Evolutionary conservation across 305 asterid genomes (phyloP), one percentile per base, ranked within the genome.

Genomic region (Fraxinus paxiana): DNA sequence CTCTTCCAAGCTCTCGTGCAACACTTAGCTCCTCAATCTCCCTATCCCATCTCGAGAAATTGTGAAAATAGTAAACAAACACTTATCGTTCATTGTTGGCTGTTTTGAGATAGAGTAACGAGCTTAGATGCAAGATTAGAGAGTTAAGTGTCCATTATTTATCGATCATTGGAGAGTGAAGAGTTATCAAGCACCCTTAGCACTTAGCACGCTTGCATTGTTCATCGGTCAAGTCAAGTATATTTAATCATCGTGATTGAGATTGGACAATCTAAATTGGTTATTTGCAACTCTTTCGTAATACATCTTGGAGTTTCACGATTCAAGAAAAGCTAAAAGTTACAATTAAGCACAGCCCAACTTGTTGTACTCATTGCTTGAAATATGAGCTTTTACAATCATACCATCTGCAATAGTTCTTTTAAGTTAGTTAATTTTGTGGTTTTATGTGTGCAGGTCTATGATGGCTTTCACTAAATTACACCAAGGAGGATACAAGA

Each of bases 401-500:
- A 17, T n/a, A 5, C 13, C 17, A 30, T 15, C 65, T 54, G 24
- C 65, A 48, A n/a, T n/a, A 4, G 8, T 15, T 0, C 61, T 30
- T 15, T 15, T 17, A 6, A 6, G 63, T 28, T 75, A 35, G 74
- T 12, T 54, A 33, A 34, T 46, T 9, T 73, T 82, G 41, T 79
- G 38, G 78, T 73, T 18, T 0, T 28, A 17, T 70, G 51, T 31
- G 67, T 82, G 43, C 79, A 95, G 98, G 86, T 95, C 98, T 4
- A 63, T 86, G 85, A 88, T 92, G 92, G 98, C 97, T 22, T 92
- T 46, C 33, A 74, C 90, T 30, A 91, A 86, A 71, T 70, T 95
- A 80, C 84, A 93, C 80, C 54, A 84, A 65, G 94, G 85, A 70
- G 97, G 97, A 22, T 95, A 93, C 91, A 87, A 75, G 88, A 95